phyloP scores from a whole-genome alignment of 305 asterid genomes.

The Solanum chacoense region DNA sequence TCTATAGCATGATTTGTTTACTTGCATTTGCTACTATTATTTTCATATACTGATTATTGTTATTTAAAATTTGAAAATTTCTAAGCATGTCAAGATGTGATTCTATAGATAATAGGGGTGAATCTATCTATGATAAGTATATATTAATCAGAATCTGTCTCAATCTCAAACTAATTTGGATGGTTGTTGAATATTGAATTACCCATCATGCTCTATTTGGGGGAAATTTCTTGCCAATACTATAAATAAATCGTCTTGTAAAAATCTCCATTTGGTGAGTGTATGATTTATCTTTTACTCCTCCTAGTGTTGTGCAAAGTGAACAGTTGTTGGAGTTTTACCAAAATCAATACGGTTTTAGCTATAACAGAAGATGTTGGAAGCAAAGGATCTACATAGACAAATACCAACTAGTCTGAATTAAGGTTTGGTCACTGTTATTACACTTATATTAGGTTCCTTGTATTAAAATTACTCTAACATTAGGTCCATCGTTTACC shows the following conservation, averaged over 20 bases:
- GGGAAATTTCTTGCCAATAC: background rate
- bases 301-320: background rate
- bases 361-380: background rate
- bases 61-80: background rate
- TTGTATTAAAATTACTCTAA: background rate
- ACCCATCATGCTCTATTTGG: background rate
- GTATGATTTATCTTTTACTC: background rate
- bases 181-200: background rate
- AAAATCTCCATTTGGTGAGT: background rate
- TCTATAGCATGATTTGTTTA: background rate
- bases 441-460: background rate
- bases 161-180: background rate
- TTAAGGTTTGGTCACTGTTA: background rate
- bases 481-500: background rate
- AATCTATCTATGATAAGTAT: background rate
- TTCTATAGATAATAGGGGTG: background rate
- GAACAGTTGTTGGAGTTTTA: background rate
- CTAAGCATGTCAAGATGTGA: background rate
- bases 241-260: background rate
- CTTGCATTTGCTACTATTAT: background rate
- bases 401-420: background rate
- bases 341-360: background rate
- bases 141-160: background rate
- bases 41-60: background rate
- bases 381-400: background rate